Evolutionary conservation across 1,284 basidiomycete genomes (phyloP).

Genomic region (Boletus sp.): DNA sequence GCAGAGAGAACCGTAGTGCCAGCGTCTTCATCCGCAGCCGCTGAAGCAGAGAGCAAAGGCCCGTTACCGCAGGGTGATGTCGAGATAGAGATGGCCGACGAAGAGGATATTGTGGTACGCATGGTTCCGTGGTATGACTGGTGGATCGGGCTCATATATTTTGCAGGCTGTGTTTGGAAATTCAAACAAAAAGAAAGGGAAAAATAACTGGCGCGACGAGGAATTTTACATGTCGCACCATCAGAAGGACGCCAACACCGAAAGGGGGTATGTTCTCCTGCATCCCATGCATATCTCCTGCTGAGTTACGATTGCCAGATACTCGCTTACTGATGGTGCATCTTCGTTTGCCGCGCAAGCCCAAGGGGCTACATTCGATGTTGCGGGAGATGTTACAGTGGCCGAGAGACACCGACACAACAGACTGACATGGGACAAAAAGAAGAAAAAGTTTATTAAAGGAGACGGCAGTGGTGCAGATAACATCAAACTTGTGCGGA

Average conservation of each 20-base stretch:
- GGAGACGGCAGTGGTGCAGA: conserved; percentile 84
- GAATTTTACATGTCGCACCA: conserved; percentile 92
- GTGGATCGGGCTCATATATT: conserved; percentile 14
- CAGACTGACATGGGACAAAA: conserved; percentile 85
- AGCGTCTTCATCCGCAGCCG: conserved; percentile 35
- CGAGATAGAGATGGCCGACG: conserved; percentile 67
- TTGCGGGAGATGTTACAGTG: conserved; percentile 69
- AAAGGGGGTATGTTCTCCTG: conserved; percentile 70
- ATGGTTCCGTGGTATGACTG: neutral
- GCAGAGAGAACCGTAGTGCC: conserved; percentile 43
- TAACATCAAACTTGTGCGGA: conserved; percentile 91
- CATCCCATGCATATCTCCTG: neutral
- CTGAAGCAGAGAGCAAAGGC: conserved; percentile 35
- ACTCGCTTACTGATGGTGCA: conserved; percentile 80
- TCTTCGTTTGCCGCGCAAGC: conserved; percentile 85
- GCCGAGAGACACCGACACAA: conserved; percentile 62
- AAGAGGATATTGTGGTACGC: conserved; percentile 70
- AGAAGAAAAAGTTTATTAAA: conserved; percentile 92
- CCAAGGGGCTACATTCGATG: conserved; percentile 74
- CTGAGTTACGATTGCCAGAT: conserved; percentile 44
- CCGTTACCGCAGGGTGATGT: conserved; percentile 28
- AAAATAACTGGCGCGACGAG: conserved; percentile 65
- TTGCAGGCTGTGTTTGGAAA: conserved; percentile 71
- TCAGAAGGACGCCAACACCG: conserved; percentile 80
- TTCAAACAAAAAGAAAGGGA: conserved; percentile 45